phyloP scores from a whole-genome alignment of 2,329 filamentous ascomycete species.

The Talaromyces sp. region DNA sequence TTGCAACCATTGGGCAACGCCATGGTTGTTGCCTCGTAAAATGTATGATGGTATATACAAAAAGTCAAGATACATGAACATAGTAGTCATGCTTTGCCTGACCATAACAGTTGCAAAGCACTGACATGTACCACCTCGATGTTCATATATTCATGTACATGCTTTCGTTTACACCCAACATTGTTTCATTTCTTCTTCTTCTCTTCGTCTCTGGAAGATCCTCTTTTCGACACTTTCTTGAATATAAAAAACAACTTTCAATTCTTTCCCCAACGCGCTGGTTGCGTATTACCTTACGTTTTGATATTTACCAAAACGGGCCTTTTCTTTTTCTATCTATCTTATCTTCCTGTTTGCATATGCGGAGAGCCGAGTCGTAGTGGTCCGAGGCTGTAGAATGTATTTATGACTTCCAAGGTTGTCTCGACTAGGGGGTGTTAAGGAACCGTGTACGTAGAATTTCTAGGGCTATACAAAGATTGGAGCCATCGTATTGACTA shows the following conservation, averaged over 20 bases:
- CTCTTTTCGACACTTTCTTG: neutral
- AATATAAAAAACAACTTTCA: neutral
- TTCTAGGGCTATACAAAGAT: too few species aligned
- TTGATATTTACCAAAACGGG: neutral
- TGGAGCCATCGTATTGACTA: too few species aligned
- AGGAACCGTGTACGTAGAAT: too few species aligned
- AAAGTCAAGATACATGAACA: slow-evolving; percentile 2
- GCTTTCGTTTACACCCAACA: neutral
- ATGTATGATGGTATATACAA: slow-evolving; percentile 2
- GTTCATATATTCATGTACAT: slow-evolving; percentile 7
- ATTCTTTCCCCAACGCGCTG: neutral
- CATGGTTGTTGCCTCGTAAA: slow-evolving; percentile 3
- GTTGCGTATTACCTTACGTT: neutral
- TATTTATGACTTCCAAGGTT: too few species aligned
- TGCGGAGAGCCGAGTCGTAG: too few species aligned
- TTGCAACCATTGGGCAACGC: slow-evolving; percentile 36
- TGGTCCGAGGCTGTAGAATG: too few species aligned
- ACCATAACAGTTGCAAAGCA: too few species aligned
- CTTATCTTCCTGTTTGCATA: too few species aligned
- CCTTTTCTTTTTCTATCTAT: neutral
- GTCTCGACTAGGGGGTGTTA: too few species aligned
- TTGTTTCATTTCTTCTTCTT: slow-evolving; percentile 1
- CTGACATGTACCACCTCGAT: neutral
- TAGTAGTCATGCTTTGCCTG: neutral
- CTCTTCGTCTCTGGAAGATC: slow-evolving; percentile 3